A percentile compares a stretch with the other conserved stretches of the same genome.
phyloP scores from a whole-genome alignment of 2,329 filamentous ascomycete species.

The Aspergillus ochraceus region DNA sequence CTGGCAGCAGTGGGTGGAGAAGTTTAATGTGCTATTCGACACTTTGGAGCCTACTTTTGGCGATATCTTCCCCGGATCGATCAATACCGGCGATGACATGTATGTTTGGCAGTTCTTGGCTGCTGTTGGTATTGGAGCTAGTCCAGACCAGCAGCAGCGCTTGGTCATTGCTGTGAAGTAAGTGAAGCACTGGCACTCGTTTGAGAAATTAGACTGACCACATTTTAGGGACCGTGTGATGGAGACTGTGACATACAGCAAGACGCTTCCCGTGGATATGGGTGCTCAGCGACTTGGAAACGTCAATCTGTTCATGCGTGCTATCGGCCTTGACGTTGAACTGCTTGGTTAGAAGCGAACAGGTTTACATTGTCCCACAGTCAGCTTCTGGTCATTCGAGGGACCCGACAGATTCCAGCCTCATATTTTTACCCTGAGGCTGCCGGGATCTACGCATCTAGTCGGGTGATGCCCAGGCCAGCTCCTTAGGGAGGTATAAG shows the following conservation, averaged over 20 bases:
- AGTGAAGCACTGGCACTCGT: constrained; percentile 25
- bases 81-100: constrained; percentile 86
- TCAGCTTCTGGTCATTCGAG: background rate
- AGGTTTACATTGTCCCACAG: background rate
- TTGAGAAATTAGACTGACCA: constrained; percentile 15
- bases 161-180: constrained; percentile 90
- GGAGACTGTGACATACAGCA: constrained; percentile 86
- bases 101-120: constrained; percentile 98
- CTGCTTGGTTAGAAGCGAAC: constrained; percentile 55
- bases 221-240: constrained; percentile 75
- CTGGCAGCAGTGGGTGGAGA: constrained; percentile 78
- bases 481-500: background rate
- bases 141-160: constrained; percentile 90
- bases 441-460: background rate
- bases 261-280: constrained; percentile 86
- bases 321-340: constrained; percentile 97
- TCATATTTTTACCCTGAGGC: background rate
- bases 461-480: background rate
- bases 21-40: constrained; percentile 87
- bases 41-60: constrained; percentile 79
- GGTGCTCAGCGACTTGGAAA: constrained; percentile 79
- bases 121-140: constrained; percentile 89
- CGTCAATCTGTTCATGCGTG: constrained; percentile 97
- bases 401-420: background rate
- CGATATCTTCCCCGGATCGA: constrained; percentile 86